Evolutionary conservation across 108 stramenopile species (phyloP), one percentile per base, ranked within the genome.

Genomic region (Asterionellopsis glacialis): DNA sequence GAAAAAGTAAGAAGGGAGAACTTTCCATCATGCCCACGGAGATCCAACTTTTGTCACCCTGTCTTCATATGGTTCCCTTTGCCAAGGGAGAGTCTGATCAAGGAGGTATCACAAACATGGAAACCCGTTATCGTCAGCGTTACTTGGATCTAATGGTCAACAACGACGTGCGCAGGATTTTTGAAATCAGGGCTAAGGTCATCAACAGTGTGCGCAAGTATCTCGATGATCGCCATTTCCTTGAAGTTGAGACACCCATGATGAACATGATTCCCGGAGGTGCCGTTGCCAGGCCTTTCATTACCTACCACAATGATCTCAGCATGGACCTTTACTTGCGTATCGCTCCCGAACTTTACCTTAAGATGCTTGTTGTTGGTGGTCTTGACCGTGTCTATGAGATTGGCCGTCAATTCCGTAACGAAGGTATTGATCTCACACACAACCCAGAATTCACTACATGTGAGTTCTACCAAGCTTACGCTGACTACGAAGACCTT

Each of bases 401-500:
- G 71, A 96, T 99, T 76, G 98, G 98, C 19, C 79, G 97, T 11
- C 96, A 99, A 74, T 99, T 98, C 88, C 95, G 98, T 23, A 99
- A 99, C 66, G 98, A 99, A 72, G 97, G 97, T 27, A 99, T 99
- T 66, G 98, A 99, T 76, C 70, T 98, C 55, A 99, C 98, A 5
- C 98, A 99, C 91, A 99, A 99, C 64, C 98, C 98, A 16, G 98
- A 99, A 79, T 99, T 99, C 80, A 99, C 98, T 50, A 97, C 98
- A 1, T 93, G 96, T 63, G 98, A 99, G 76, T 98, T 97, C 49
- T 99, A 99, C 73, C 77, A 89, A 85, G 99, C 99, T 42, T 99
- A 98, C 67, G 99, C 96, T 15, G 99, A 99, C 76, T 99, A 98
- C 89, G 69, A 98, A 40, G 99, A 99, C 65, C 81, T 99, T 25